A percentile compares a stretch with the other conserved stretches of the same genome.
Evolutionary conservation across 768 basidiomycete species (phyloP).

Genomic region (Wakefieldia striispora): DNA sequence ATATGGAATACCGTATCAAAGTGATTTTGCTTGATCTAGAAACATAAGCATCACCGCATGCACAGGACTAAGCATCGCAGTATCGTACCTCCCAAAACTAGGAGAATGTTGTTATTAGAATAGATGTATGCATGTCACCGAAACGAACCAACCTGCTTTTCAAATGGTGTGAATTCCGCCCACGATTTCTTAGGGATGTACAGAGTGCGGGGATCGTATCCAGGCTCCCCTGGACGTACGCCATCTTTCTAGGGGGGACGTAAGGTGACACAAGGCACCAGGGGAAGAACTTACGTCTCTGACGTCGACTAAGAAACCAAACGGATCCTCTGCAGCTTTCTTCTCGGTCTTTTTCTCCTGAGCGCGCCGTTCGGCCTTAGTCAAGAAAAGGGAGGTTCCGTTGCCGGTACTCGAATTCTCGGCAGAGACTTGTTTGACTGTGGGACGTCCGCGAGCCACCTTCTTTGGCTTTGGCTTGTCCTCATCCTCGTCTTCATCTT

Average conservation of each 20-base stretch:
- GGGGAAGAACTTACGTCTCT: slow-evolving; percentile 55
- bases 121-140: not conserved
- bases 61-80: not conserved
- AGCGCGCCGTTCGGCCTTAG: slow-evolving; percentile 76
- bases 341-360: slow-evolving; percentile 81
- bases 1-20: slow-evolving; percentile 74
- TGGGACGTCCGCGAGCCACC: slow-evolving; percentile 34
- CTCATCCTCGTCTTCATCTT: slow-evolving; percentile 36
- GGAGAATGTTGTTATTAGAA: not conserved
- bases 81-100: slow-evolving; percentile 73
- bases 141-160: slow-evolving; percentile 64
- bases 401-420: slow-evolving; percentile 31
- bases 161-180: slow-evolving; percentile 89
- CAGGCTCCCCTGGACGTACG: slow-evolving; percentile 69
- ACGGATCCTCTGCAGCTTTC: slow-evolving; percentile 75
- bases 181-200: slow-evolving; percentile 75
- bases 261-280: not conserved
- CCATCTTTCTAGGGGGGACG: slow-evolving; percentile 65
- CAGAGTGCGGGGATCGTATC: slow-evolving; percentile 89
- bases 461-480: slow-evolving; percentile 37
- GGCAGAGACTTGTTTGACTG: slow-evolving; percentile 29
- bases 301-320: slow-evolving; percentile 66
- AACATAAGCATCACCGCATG: slow-evolving; percentile 5
- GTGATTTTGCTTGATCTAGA: slow-evolving; percentile 94
- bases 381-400: slow-evolving; percentile 55